These are phyloP conservation scores for Ambrosia artemisiifolia DNA, from an alignment of 129 eudicot genomes.

Conservation along the genomic window DNA sequence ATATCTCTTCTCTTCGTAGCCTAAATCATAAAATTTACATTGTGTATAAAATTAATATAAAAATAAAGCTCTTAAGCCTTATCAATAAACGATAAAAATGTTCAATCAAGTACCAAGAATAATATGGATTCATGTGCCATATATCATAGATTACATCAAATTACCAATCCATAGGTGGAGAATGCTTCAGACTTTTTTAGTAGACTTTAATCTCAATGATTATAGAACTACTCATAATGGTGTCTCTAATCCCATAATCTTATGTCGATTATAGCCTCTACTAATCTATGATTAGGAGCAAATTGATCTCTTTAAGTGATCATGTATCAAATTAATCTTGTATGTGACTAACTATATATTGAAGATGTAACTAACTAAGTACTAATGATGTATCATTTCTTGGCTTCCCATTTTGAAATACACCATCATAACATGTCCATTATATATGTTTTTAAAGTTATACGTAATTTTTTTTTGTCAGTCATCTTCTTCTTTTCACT, in stretches of 20 bases:
- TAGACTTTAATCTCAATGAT: conserved; percentile 10
- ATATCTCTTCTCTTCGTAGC: too few relatives aligned
- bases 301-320: neutral
- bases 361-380: neutral
- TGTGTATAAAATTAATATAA: neutral
- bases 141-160: conserved; percentile 11
- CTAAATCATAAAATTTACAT: too few relatives aligned
- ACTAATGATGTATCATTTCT: neutral
- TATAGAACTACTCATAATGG: neutral
- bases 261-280: neutral
- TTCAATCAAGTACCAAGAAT: conserved; percentile 15
- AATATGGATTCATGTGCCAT: conserved; percentile 19
- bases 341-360: neutral
- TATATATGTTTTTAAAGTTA: neutral
- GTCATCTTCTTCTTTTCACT: neutral
- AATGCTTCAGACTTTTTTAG: neutral
- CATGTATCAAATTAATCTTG: neutral
- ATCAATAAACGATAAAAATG: neutral
- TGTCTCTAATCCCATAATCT: neutral
- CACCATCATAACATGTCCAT: neutral
- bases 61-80: neutral
- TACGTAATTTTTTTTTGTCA: neutral
- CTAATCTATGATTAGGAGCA: neutral
- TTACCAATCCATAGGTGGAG: conserved; percentile 23
- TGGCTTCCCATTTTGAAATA: neutral